phyloP scores from a whole-genome alignment of 2,329 filamentous ascomycete genomes.

The Trichophyton simii region DNA sequence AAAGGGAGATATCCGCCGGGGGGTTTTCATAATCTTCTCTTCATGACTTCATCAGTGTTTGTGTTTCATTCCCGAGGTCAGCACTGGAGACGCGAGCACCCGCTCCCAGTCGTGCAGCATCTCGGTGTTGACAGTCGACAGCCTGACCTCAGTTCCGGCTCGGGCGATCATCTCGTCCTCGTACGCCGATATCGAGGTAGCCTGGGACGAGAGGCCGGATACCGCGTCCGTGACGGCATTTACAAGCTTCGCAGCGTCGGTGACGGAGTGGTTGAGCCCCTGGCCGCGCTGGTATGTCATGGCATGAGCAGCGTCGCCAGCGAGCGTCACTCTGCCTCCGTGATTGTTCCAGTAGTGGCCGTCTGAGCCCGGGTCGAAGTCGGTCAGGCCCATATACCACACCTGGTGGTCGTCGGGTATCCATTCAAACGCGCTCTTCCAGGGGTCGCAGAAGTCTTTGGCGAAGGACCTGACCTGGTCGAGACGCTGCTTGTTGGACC shows the following conservation, averaged over 20 bases:
- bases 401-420: conserved; percentile 22
- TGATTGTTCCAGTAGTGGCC: conserved; percentile 23
- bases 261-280: conserved; percentile 27
- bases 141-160: conserved; percentile 33
- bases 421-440: conserved; percentile 28
- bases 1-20: too few species aligned
- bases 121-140: conserved; percentile 33
- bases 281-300: conserved; percentile 32
- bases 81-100: conserved; percentile 14
- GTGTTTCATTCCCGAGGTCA: conserved; percentile 7
- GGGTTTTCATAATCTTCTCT: too few species aligned
- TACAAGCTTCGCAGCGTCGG: conserved; percentile 17
- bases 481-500: conserved; percentile 16
- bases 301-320: conserved; percentile 29
- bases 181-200: conserved; percentile 17
- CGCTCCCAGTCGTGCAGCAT: conserved; percentile 35
- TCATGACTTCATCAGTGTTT: neutral
- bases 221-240: neutral
- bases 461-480: conserved; percentile 36
- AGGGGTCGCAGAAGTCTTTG: conserved; percentile 33
- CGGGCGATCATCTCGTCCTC: conserved; percentile 31
- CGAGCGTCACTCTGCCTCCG: conserved; percentile 23
- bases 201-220: conserved; percentile 6
- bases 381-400: conserved; percentile 22
- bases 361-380: conserved; percentile 18